Evolutionary conservation across 305 asterid species (phyloP).

Genomic region (Fraxinus dipetala): DNA sequence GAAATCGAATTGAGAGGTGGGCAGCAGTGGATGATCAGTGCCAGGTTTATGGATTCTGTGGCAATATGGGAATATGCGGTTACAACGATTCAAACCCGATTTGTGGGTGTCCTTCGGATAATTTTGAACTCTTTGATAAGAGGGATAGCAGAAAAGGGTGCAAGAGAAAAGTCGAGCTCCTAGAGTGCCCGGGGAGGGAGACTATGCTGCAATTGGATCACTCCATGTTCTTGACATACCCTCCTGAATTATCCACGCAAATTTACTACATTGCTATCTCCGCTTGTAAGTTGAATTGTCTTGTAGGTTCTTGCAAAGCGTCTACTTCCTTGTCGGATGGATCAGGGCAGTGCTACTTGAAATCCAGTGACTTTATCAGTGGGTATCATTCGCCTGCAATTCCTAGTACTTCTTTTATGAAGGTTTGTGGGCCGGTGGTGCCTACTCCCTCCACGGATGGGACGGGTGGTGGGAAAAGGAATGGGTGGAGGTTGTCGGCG

Average conservation of each 20-base stretch:
- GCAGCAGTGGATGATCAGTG: constrained; percentile 82
- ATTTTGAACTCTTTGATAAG: constrained; percentile 51
- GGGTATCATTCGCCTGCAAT: constrained; percentile 66
- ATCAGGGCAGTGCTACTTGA: constrained; percentile 62
- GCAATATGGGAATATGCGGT: constrained; percentile 73
- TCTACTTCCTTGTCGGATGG: constrained; percentile 84
- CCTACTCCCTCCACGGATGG: constrained; percentile 45
- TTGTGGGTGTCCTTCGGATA: constrained; percentile 64
- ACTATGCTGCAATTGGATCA: constrained; percentile 62
- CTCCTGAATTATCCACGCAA: constrained; percentile 43
- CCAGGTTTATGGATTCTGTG: constrained; percentile 73
- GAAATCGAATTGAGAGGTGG: constrained; percentile 48
- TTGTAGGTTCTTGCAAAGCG: constrained; percentile 47
- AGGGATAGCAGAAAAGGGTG: constrained; percentile 65
- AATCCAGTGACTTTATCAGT: constrained; percentile 46
- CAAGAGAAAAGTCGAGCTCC: constrained; percentile 59
- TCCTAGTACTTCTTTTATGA: constrained; percentile 75
- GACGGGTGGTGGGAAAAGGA: constrained; percentile 8
- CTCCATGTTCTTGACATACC: constrained; percentile 58
- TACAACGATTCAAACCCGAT: constrained; percentile 56
- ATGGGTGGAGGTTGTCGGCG: constrained; percentile 41
- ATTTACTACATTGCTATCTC: constrained; percentile 40
- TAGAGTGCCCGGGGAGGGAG: constrained; percentile 41
- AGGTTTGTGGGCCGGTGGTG: constrained; percentile 53
- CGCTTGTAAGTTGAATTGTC: constrained; percentile 63